Evolutionary conservation across 2,329 filamentous ascomycete species (phyloP), one percentile per base, ranked within the genome.

Genomic region (Nigrospora osmanthi): DNA sequence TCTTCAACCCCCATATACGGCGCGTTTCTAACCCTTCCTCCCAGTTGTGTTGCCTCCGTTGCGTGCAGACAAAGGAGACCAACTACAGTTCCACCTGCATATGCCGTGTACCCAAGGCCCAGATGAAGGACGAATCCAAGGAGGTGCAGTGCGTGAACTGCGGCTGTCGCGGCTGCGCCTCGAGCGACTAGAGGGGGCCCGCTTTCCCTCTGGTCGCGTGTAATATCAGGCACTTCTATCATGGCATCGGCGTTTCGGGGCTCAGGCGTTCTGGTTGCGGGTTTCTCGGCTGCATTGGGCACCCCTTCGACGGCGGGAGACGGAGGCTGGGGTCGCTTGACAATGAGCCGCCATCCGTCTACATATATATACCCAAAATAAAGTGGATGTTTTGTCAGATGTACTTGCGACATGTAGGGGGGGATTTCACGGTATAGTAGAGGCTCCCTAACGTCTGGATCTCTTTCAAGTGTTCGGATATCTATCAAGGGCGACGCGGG

Each of bases 61-160:
- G 93, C 66, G 91, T 98, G 46, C 93, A 98, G 68, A 96, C 93
- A n/a, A 97, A 97, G 67, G 93, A 98, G 73, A 98, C 93, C 30
- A 98, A 98, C 67, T 98, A 97, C 72, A 93, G 91, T 66, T 87
- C 88, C 52, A 98, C 91, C 1, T 98, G 93, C 64, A 93, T 98
- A 59, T 98, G 93, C 65, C 87, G 93, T 42, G 91, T 98, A 42
- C 93, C 93, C 2, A 85, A 86, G 61, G 84, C 88, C 31, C 81
- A 94, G 64, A 69, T 98, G 60, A 95, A 95, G 66, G 89, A 95
- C 58, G 83, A 89, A 36, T 42, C 44, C 10, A 86, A 93, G 62
- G 85, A 87, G 34, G 83, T 97, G 31, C 85, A 97, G 65, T 98
- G 93, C 61, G 89, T 97, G 42, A 95, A 80, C 67, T 98, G 93